phyloP scores from a whole-genome alignment of 2,329 filamentous ascomycete genomes.

The Rhinocladiella similis region DNA sequence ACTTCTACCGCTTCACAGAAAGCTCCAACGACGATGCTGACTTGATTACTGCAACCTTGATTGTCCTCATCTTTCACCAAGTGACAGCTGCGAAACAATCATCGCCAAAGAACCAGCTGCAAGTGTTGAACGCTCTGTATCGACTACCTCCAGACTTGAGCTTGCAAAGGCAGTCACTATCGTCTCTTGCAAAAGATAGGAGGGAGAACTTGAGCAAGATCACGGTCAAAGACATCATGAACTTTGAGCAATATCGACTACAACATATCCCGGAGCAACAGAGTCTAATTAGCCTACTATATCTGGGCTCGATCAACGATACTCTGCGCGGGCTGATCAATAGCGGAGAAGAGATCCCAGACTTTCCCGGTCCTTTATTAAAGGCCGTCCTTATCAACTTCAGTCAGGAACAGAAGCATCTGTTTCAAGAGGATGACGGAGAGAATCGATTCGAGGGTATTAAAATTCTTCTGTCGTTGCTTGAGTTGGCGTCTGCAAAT shows the following conservation, averaged over 20 bases:
- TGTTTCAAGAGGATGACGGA: not conserved
- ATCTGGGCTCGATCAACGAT: conserved; percentile 25
- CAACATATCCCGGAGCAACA: not conserved
- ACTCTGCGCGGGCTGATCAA: conserved; percentile 19
- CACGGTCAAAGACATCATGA: conserved; percentile 19
- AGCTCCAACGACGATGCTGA: conserved; percentile 63
- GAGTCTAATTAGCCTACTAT: conserved; percentile 4
- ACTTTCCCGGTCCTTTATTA: conserved; percentile 8
- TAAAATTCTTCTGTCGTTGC: conserved; percentile 18
- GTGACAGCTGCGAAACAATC: conserved; percentile 15
- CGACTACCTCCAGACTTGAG: conserved; percentile 17
- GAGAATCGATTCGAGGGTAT: conserved; percentile 6
- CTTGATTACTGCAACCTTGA: conserved; percentile 30
- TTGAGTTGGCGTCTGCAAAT: conserved; percentile 21
- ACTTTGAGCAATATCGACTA: conserved; percentile 18
- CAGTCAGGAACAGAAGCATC: conserved; percentile 1
- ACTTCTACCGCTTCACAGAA: conserved; percentile 67
- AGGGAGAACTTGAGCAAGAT: conserved; percentile 27
- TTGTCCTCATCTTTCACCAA: conserved; percentile 20
- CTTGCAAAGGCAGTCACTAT: conserved; percentile 14
- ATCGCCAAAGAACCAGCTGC: conserved; percentile 13
- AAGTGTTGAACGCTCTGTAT: conserved; percentile 16
- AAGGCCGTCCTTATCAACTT: conserved; percentile 11
- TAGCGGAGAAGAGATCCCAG: conserved; percentile 13
- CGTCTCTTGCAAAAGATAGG: conserved; percentile 23